Percentiles rank a stretch among this genome's conserved stretches.
phyloP scores from a whole-genome alignment of 345 rosid species.

The Lumnitzera littorea region DNA sequence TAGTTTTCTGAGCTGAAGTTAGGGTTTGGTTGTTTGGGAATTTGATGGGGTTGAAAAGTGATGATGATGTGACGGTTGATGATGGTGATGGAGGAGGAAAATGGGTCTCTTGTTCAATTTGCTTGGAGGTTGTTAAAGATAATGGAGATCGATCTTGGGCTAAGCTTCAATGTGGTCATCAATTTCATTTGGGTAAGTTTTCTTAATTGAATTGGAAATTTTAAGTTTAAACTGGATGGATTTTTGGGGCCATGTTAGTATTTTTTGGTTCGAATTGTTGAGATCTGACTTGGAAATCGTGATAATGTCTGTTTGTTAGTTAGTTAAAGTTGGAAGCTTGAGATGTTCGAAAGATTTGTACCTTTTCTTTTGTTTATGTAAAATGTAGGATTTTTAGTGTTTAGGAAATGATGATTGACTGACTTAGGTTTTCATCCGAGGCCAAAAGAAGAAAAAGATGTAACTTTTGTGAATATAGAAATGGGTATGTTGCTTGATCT shows the following conservation, averaged over 20 bases:
- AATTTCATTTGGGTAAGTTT: slow-evolving; percentile 75
- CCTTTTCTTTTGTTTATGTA: too few species aligned
- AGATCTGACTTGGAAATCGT: slow-evolving; percentile 5
- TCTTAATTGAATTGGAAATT: background rate
- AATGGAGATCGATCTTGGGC: slow-evolving; percentile 95
- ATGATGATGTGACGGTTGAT: slow-evolving; percentile 22
- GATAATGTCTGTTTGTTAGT: background rate
- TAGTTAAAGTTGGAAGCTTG: too few species aligned
- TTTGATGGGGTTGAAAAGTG: background rate
- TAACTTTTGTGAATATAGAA: too few species aligned
- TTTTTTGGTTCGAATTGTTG: background rate
- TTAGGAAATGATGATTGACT: too few species aligned
- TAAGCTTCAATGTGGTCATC: slow-evolving; percentile 95
- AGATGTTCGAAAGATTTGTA: too few species aligned
- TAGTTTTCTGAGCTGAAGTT: background rate
- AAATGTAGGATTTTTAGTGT: too few species aligned
- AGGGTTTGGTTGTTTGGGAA: background rate
- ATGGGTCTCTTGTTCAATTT: slow-evolving; percentile 86
- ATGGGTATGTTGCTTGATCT: too few species aligned
- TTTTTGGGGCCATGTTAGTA: background rate
- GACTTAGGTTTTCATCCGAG: too few species aligned
- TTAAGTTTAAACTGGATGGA: too few species aligned
- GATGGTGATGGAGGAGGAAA: slow-evolving; percentile 41
- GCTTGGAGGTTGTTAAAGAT: slow-evolving; percentile 74
- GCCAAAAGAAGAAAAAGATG: too few species aligned